Base-by-base conservation (phyloP, 1,139 yeast genomes). In the Blastobotrys serpentis region DNA sequence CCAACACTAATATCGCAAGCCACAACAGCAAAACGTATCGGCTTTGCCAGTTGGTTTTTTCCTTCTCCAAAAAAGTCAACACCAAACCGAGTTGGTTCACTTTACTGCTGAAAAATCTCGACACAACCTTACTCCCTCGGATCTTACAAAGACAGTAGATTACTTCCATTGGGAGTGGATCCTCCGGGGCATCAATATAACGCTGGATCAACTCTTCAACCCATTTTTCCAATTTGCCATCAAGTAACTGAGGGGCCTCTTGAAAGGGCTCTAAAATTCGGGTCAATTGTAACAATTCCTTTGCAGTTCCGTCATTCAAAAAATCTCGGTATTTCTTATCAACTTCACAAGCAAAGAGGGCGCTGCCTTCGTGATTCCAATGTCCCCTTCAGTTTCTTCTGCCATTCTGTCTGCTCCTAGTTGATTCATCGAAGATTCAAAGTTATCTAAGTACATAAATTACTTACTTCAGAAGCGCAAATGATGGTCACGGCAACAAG, bases 1-100 rank as follows among this genome's bases (percentile, higher is more conserved):
- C 81, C 30, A 86, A 67, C 0, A 81, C 77, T 16, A 88, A 67
- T 23, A 83, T 79, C 0, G 85, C 76, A 13, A 87, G 69, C 96
- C 96, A 89, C 5, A 86, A 68, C n/a, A 88, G 66, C 40, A 82
- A 63, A 2, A 82, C 64, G 56, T 79, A 86, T 8, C 73, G 63
- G 44, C 77, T 77, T 54, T 79, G 71, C 94, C 96, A 76, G 8
- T 52, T 36, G 1, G 46, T 44, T n/a, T 43, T 25, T 13, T 43
- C 40, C 1, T 14, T 17, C 22, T 40, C 47, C 19, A 50, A 26
- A n/a, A 44, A 36, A 21, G 34, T 29, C 7, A 44, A 23, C 50
- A 43, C 65, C 52, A 3, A 57, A 44, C 25, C 72, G 7, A 85
- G 64, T 36, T 78, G 61, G 52, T 73, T 69, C 0, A 84, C 78